phyloP scores from a whole-genome alignment of 495 filamentous ascomycete genomes.

The Zalerion maritima region DNA sequence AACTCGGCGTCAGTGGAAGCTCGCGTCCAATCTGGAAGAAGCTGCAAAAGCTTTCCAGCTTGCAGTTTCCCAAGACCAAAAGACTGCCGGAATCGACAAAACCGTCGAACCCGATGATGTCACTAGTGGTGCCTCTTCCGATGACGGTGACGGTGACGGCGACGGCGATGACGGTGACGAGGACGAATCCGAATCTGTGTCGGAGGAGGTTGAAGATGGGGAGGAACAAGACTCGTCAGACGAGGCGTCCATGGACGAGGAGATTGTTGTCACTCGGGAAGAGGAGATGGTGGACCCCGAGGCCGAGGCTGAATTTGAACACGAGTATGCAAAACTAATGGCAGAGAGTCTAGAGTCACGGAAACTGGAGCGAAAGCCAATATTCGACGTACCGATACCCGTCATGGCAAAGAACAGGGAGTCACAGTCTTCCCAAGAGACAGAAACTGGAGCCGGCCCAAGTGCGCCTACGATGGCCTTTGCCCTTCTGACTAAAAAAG shows the following conservation, averaged over 20 bases:
- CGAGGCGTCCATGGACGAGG: slow-evolving; percentile 59
- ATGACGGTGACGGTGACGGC: slow-evolving; percentile 49
- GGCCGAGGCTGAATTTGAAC: slow-evolving; percentile 92
- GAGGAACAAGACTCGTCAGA: slow-evolving; percentile 36
- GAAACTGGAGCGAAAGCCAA: slow-evolving; percentile 82
- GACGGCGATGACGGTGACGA: slow-evolving; percentile 33
- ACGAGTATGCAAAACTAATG: slow-evolving; percentile 98
- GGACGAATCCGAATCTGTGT: slow-evolving; percentile 22
- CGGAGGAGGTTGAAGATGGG: slow-evolving; percentile 33
- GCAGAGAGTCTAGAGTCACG: slow-evolving; percentile 86
- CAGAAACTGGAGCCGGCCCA: slow-evolving; percentile 20
- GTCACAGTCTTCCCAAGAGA: slow-evolving; percentile 21
- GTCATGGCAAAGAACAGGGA: slow-evolving; percentile 65
- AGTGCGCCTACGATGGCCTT: slow-evolving; percentile 63
- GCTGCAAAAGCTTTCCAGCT: slow-evolving; percentile 75
- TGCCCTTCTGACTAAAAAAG: slow-evolving; percentile 87
- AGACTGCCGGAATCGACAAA: slow-evolving; percentile 56
- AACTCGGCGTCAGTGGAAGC: slow-evolving; percentile 81
- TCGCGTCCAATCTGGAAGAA: slow-evolving; percentile 66
- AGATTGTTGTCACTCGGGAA: slow-evolving; percentile 77
- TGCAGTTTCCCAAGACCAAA: slow-evolving; percentile 77
- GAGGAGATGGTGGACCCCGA: slow-evolving; percentile 88
- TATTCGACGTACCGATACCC: slow-evolving; percentile 88
- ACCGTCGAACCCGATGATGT: slow-evolving; percentile 50
- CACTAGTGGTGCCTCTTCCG: slow-evolving; percentile 47